Evolutionary conservation across 225 moss, liverwort and hornwort genomes (phyloP), one percentile per base, ranked within the genome.

Genomic region (Physcomitrellopsis africana): DNA sequence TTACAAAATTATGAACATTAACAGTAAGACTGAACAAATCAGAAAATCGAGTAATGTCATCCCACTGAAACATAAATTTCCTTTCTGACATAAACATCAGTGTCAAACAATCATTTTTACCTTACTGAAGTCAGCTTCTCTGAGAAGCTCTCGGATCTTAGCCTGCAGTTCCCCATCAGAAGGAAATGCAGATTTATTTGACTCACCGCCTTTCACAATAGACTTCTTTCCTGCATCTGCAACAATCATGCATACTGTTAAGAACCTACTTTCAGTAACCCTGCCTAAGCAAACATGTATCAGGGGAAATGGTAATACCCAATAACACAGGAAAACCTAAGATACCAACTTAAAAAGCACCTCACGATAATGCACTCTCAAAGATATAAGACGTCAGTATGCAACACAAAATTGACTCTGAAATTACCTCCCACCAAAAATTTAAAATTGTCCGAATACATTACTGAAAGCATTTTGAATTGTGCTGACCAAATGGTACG

Each of bases 101-200:
- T 37, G 32, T 1, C 7, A 37, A 7, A 37, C 32, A 37, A 37
- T 37, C 32, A 37, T 37, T 37, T 37, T 37, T 37, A 92, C 94
- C 89, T 92, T 92, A 78, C 89, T 92, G 76, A 94, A 94, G 70
- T 94, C 94, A 29, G 90, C 85, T 72, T 90, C 92, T 75, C 79
- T 89, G 9, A 94, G 85, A 67, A 94, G 81, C 75, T 87, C 84
- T 9, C 87, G 87, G 52, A 95, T 95, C 75, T 83, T 82, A 22
- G 54, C 75, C 69, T 91, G 92, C 62, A 95, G 75, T 69, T 90
- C 77, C 32, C 42, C 71, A 82, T 94, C 94, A 8, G 88, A 76
- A 51, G 92, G 92, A 15, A 78, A 67, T 70, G 45, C 76, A 51
- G 81, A 65, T 67, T 86, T 82, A 80, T 89, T 94, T 68, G 29